Percentiles rank a stretch among this genome's conserved stretches.
Conservation (phyloP, 2,329 filamentous ascomycete genomes). For the Lomentospora prolificans region DNA sequence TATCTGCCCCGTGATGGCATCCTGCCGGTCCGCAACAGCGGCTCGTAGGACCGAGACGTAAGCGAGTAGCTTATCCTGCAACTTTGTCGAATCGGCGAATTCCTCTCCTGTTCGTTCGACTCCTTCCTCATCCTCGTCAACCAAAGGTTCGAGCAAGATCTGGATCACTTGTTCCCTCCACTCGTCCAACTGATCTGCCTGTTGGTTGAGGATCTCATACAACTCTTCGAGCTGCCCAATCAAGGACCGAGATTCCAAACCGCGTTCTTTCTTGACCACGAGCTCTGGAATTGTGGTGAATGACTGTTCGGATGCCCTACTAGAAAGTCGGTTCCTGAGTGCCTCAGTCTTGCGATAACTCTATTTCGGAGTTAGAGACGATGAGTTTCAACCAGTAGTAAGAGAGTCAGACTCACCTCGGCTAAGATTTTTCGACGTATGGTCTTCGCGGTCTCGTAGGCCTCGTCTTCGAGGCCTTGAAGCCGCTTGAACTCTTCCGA, state of each 20-base stretch:
- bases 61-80: constrained; percentile 80
- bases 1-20: constrained; percentile 65
- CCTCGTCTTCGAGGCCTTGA: constrained; percentile 59
- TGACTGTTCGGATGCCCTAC: constrained; percentile 38
- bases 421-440: constrained; percentile 72
- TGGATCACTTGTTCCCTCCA: constrained; percentile 68
- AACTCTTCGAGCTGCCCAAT: constrained; percentile 58
- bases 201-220: constrained; percentile 56
- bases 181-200: constrained; percentile 59
- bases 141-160: constrained; percentile 61
- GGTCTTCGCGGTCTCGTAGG: constrained; percentile 68
- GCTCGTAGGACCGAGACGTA: constrained; percentile 73
- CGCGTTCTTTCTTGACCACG: constrained; percentile 41
- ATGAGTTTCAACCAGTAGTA: not conserved
- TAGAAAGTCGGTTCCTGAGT: constrained; percentile 53
- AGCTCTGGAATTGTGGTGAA: constrained; percentile 55
- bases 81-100: constrained; percentile 75
- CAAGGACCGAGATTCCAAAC: constrained; percentile 62
- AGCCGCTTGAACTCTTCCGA: constrained; percentile 57
- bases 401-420: constrained; percentile 32
- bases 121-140: constrained; percentile 65
- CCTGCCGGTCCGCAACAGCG: constrained; percentile 67
- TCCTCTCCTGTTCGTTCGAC: constrained; percentile 78
- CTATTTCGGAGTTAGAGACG: not conserved
- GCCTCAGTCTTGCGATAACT: constrained; percentile 19